These are phyloP conservation scores for Melanogaster broomeanus DNA, from an alignment of 768 basidiomycete species.

Conservation along the genomic window DNA sequence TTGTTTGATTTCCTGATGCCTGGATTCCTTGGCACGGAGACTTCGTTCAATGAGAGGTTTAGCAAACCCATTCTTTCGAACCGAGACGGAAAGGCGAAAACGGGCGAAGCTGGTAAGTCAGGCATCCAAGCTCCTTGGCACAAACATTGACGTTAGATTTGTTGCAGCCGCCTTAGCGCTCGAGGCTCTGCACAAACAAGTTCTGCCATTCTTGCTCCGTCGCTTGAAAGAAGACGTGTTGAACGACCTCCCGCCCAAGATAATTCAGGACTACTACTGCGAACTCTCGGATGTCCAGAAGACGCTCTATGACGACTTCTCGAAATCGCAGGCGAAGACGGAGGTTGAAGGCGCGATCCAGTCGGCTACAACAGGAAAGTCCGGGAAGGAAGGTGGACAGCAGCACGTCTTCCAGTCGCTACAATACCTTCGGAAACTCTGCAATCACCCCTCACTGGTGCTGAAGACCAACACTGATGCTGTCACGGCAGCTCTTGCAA, in stretches of 20 bases:
- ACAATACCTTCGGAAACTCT: slow-evolving; percentile 95
- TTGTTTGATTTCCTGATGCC: slow-evolving; percentile 99
- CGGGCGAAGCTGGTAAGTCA: slow-evolving; percentile 84
- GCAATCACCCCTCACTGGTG: slow-evolving; percentile 95
- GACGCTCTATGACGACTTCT: slow-evolving; percentile 91
- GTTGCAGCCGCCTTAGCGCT: slow-evolving; percentile 83
- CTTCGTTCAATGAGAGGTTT: slow-evolving; percentile 93
- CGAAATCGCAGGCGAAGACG: slow-evolving; percentile 68
- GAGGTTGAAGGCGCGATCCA: slow-evolving; percentile 68
- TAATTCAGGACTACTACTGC: slow-evolving; percentile 99
- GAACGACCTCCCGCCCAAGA: slow-evolving; percentile 95
- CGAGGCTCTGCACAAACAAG: slow-evolving; percentile 97
- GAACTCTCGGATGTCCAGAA: slow-evolving; percentile 95
- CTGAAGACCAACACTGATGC: slow-evolving; percentile 70
- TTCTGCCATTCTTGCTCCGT: slow-evolving; percentile 95
- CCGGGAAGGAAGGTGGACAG: slow-evolving; percentile 50
- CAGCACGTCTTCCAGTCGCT: slow-evolving; percentile 96
- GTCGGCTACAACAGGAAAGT: slow-evolving; percentile 33
- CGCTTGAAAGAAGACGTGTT: slow-evolving; percentile 97
- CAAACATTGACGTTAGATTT: background rate
- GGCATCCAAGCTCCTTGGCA: background rate
- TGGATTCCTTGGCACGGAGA: slow-evolving; percentile 95
- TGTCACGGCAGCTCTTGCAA: slow-evolving; percentile 56
- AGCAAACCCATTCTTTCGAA: slow-evolving; percentile 95
- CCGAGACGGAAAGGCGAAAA: slow-evolving; percentile 93